Conservation (phyloP, 345 rosid genomes). For the Fremontodendron californicum region DNA sequence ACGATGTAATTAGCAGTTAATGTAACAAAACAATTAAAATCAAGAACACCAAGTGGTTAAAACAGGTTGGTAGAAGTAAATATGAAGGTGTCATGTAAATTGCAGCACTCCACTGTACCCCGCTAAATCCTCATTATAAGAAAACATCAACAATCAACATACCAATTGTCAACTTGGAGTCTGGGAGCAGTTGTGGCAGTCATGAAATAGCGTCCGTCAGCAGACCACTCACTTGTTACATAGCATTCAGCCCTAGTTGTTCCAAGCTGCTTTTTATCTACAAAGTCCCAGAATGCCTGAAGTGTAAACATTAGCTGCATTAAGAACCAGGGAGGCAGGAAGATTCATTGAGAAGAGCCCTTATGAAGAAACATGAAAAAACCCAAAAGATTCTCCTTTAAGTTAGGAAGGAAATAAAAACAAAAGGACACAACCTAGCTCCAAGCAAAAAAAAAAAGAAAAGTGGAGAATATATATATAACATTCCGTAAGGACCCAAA, state of each 20-base stretch:
- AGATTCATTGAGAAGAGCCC: background rate
- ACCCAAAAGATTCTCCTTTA: background rate
- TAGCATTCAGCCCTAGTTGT: constrained; percentile 85
- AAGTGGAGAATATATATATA: background rate
- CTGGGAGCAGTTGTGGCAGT: constrained; percentile 98
- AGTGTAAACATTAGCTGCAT: constrained; percentile 7
- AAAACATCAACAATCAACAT: constrained; percentile 29
- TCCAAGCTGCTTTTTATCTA: constrained; percentile 61
- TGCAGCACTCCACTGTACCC: background rate
- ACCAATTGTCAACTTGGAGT: constrained; percentile 93
- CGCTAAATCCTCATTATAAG: background rate
- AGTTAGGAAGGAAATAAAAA: background rate
- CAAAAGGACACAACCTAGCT: background rate
- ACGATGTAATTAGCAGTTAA: background rate
- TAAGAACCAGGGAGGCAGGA: background rate
- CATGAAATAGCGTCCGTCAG: constrained; percentile 83
- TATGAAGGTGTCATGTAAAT: background rate
- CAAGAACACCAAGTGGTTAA: background rate
- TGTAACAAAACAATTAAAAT: background rate
- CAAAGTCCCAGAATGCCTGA: constrained; percentile 90
- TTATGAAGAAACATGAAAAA: background rate
- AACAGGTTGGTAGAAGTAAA: background rate
- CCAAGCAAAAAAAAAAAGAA: background rate
- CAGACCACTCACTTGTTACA: constrained; percentile 90
- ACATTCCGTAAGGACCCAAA: background rate